Evolutionary conservation across 2,329 filamentous ascomycete species (phyloP), one percentile per base, ranked within the genome.

Genomic region (Dothideomycetidae sp.): DNA sequence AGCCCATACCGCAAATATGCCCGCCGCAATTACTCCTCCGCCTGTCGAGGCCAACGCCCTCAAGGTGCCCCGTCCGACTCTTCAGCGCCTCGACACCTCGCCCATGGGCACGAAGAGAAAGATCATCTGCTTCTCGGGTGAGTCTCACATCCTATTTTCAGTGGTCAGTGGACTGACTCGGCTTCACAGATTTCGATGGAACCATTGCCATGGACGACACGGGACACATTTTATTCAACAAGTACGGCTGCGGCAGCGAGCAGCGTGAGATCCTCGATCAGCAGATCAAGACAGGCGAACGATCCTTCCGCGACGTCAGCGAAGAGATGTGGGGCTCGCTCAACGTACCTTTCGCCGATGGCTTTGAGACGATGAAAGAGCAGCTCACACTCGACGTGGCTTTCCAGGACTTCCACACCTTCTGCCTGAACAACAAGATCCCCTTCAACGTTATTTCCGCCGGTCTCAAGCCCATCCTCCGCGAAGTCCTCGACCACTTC

Each of bases 271-370:
- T 66, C 29, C 67, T 79, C 35, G 75, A 79, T 42, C 60, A 69
- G 42, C 72, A 80, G 48, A 76, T 80, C 55, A 71, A 75, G 48
- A 64, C 58, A 3, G 76, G 76, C 51, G 70, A 76, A 52, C 68
- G 75, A 10, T 74, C 72, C 1, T 80, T 80, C 62, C 66, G 73
- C 35, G 75, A 79, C 3, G 73, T 76, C n/a, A 78, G 74, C 0
- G 75, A 79, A 46, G 75, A 80, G 53, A 78, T 80, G 70, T 80
- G 75, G 73, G 71, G 69, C 5, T 78, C 73, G 1, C 59, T 81
- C 5, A 65, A 72, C 43, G 67, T 80, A 0, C 73, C 75, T 2
- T 79, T 80, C 49, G 75, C 77, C 15, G 70, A 78, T 44, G 75
- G 75, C 10, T 79, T 80, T 57, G 62, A 70, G 38, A 61, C 78